Base-by-base conservation (phyloP, 345 rosid genomes). In the Eucalyptus pauciflora region DNA sequence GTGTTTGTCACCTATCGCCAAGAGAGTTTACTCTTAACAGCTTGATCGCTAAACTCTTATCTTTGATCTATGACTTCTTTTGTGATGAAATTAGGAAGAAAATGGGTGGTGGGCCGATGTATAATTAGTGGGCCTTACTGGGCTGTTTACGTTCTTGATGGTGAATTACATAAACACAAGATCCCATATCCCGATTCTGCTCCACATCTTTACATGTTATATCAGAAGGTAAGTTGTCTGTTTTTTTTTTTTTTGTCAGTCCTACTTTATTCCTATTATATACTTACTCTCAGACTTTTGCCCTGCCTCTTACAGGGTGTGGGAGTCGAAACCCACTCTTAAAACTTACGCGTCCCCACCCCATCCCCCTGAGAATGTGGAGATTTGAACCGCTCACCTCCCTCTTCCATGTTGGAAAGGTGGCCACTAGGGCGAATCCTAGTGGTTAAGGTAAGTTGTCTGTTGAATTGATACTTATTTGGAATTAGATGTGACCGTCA, bases 1-100 rank as follows among this genome's bases (percentile, higher is more conserved):
- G 89, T 96, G 49, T 96, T 97, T 56, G 98, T 96, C 60, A 93
- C 95, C 37, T 96, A 96, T 83, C 91, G 98, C 9, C 97, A 96
- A 13, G 99, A 97, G 89, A 76, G 99, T 98, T 96, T 93, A 25
- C 14, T 56, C 62, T 10, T 25, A 52, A 18, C 29, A 10, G 27
- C 29, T 56, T 56, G 62, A 22, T 56, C 62, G 9, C 62, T 56
- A 56, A 56, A 56, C 29, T 56, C 62, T 56, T 0, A 56, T 24
- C 8, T 52, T 52, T 52, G 0, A 52, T 52, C 58, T 3, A 52
- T 52, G 25, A 52, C 7, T 52, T 52, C 58, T 52, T 52, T 52
- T 52, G 58, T 52, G 58, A 52, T 20, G 58, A 52, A 52, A 52
- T 52, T 20, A 52, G 58, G 4, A 52, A 52, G 5, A 52, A 52